Base-by-base conservation (phyloP, 495 filamentous ascomycete species). In the Penicillium argentinense region DNA sequence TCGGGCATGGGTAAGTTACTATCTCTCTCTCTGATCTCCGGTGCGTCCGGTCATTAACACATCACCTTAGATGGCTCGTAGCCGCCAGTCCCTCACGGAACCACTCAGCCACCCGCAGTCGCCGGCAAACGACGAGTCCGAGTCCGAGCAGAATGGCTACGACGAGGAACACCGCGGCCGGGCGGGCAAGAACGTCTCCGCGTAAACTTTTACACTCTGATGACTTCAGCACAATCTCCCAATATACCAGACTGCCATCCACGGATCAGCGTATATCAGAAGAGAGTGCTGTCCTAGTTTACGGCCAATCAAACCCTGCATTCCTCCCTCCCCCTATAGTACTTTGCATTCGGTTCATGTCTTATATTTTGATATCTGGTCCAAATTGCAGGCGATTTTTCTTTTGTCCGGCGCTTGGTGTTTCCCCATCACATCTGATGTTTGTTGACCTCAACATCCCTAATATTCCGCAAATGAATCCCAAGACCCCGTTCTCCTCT, bases 1-100 rank as follows among this genome's bases (percentile, higher is more conserved):
- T 30, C 76, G 91, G 59, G 87, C 89, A 54, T 98, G 93, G 93
- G 91, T 96, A 71, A 60, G 87, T 29, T 1, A 34, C 48, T 54
- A 54, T n/a, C n/a, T n/a, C n/a, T n/a, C n/a, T n/a, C n/a, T n/a
- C n/a, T n/a, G n/a, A n/a, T n/a, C n/a, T n/a, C n/a, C n/a, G n/a
- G n/a, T n/a, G n/a, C n/a, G n/a, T n/a, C n/a, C n/a, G n/a, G 25
- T 5, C 11, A 26, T 26, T 26, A 26, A 26, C 25, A 52, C 22
- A n/a, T 29, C 17, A 21, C 38, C 30, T 33, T 49, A 78, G 71
- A 79, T 78, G 73, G 74, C 73, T 43, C 75, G 79, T 47, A 78
- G 75, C 41, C 72, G 76, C 14, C 73, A 70, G 18, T 83, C 79
- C 5, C 65, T 83, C 63, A 69, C 57, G 58, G 68, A 68, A 18